A percentile compares a stretch with the other conserved stretches of the same genome.
These are phyloP conservation scores for Fallopia convolvulus DNA, from an alignment of 148 eudicot species.

Conservation along the genomic window DNA sequence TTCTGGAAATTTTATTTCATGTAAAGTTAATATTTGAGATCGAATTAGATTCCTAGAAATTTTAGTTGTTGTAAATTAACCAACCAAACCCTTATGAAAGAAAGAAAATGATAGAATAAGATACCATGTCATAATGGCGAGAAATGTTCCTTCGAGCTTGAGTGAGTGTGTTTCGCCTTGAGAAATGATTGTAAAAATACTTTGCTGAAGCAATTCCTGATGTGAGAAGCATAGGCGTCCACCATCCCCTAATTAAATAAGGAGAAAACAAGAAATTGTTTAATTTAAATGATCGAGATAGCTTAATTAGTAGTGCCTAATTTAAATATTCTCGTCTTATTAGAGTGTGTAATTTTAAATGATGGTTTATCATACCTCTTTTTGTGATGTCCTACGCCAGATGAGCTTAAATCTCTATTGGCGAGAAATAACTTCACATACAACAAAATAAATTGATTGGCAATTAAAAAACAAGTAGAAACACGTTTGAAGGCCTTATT, in stretches of 20 bases:
- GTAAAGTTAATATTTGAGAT: no score
- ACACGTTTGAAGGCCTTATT: background rate
- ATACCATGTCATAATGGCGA: conserved; percentile 86
- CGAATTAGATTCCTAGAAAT: no score
- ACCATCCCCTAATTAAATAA: conserved; percentile 68
- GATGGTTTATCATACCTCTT: background rate
- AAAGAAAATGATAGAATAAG: background rate
- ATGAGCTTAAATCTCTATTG: conserved; percentile 56
- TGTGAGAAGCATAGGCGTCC: conserved; percentile 83
- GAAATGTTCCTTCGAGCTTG: conserved; percentile 92
- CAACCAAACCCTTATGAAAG: no score
- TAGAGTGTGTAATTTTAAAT: background rate
- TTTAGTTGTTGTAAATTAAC: no score
- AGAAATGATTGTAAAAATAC: conserved; percentile 66
- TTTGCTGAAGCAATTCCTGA: conserved; percentile 82
- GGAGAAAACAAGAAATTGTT: background rate
- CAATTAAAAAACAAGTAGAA: background rate
- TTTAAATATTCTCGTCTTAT: background rate
- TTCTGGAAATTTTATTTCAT: no score
- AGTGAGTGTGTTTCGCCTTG: conserved; percentile 57
- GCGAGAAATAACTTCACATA: conserved; percentile 43
- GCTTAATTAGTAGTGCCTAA: background rate
- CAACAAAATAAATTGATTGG: conserved; percentile 1
- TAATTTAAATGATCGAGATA: background rate
- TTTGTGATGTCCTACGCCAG: conserved; percentile 14